phyloP scores from a whole-genome alignment of 192 early-diverging fungal species.

The Coemansia sp. region DNA sequence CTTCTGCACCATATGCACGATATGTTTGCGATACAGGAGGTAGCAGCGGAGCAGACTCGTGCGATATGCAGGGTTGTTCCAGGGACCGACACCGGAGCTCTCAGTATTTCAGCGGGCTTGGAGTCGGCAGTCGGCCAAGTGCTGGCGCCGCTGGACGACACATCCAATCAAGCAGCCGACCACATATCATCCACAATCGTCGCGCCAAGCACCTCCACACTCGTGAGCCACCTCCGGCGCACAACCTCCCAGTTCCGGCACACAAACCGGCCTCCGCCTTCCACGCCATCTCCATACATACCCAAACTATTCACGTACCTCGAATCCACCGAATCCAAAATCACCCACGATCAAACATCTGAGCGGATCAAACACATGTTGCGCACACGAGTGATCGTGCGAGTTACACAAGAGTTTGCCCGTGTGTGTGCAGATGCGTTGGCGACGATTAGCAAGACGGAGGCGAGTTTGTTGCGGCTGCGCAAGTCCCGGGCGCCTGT shows the following conservation, averaged over 20 bases:
- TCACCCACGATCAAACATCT: neutral
- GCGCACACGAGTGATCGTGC: conserved; percentile 15
- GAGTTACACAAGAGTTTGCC: conserved; percentile 31
- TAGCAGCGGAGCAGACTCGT: conserved; percentile 6
- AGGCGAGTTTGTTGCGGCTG: conserved; percentile 43
- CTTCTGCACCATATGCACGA: conserved; percentile 30
- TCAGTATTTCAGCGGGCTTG: neutral
- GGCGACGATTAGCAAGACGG: conserved; percentile 48
- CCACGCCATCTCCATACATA: conserved; percentile 26
- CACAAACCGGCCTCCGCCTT: conserved; percentile 38
- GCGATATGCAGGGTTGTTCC: neutral
- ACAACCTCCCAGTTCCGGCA: conserved; percentile 48
- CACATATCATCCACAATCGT: conserved; percentile 16
- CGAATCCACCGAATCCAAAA: too few relatives aligned
- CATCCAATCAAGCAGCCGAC: conserved; percentile 4
- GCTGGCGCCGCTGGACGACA: conserved; percentile 14
- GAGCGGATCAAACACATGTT: conserved; percentile 3
- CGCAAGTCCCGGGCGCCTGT: conserved; percentile 1
- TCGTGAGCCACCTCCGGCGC: conserved; percentile 44
- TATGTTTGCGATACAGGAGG: conserved; percentile 10
- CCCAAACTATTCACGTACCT: conserved; percentile 23
- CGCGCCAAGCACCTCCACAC: conserved; percentile 15
- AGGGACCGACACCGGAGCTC: neutral
- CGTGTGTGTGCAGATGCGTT: conserved; percentile 24
- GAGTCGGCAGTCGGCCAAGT: conserved; percentile 9